Base-by-base conservation (phyloP, 2,329 filamentous ascomycete genomes). In the Phialemoniopsis sp. region DNA sequence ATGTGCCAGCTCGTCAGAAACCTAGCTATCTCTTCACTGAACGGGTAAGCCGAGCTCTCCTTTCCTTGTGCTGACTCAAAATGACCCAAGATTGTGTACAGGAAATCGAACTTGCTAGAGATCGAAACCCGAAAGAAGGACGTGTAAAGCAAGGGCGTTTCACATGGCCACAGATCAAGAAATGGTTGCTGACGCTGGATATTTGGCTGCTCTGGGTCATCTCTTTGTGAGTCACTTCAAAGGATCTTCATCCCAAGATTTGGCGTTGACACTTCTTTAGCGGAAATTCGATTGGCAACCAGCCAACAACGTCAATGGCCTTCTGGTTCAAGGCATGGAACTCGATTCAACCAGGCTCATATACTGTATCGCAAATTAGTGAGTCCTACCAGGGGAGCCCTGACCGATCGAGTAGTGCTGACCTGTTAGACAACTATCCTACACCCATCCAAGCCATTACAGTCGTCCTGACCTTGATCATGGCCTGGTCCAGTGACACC, bases 1-100 rank as follows among this genome's bases (percentile, higher is more conserved):
- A 64, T 0, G 59, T 67, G 13, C 61, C 62, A 0, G 55, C 59
- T 13, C 61, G 63, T 3, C 57, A 57, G 5, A 59, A 55, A 21
- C 59, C 64, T 3, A 29, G 39, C 16, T 38, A 29, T 5, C 10
- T 45, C 12, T 42, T 45, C 29, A 38, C 29, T 6, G 43, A 35
- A 17, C 14, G n/a, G n/a, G n/a, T n/a, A n/a, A n/a, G n/a, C 31
- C 9, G 34, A 36, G 34, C n/a, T n/a, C n/a, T n/a, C n/a, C n/a
- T n/a, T n/a, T n/a, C n/a, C n/a, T n/a, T n/a, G n/a, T n/a, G n/a
- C n/a, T n/a, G n/a, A n/a, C n/a, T n/a, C n/a, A n/a, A n/a, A n/a
- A n/a, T n/a, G n/a, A n/a, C n/a, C n/a, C n/a, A n/a, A n/a, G n/a
- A n/a, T n/a, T n/a, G n/a, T n/a, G n/a, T n/a, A 4, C 4, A 34